Base-by-base conservation (phyloP, 768 basidiomycete species). In the Macrolepiota fuliginosa region DNA sequence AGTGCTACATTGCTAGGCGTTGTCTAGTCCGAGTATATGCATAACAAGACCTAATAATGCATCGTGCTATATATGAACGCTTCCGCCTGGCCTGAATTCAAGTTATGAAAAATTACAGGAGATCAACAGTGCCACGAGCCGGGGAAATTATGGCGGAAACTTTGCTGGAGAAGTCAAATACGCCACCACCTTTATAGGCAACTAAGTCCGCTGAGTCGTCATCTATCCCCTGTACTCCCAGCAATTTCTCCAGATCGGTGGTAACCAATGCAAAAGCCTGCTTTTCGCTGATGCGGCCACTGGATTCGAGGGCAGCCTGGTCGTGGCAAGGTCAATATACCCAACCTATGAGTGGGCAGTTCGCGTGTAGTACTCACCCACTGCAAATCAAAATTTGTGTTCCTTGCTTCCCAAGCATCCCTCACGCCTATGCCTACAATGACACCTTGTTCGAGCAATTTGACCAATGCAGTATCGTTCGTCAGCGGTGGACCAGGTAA, bases 401-500 rank as follows among this genome's bases (percentile, higher is more conserved):
- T 91, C 46, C 88, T 82, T 39, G 90, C 90, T 62, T 83, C 79
- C 87, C 88, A 92, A 32, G 85, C 84, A 63, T 88, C 85, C 39
- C 77, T 73, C 36, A 87, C 78, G 17, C 88, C 90, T 54, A 94
- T 69, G 19, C 84, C 91, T n/a, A 93, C 87, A 19, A 86, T 87
- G n/a, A 96, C 90, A n/a, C 87, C 87, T 37, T 88, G 79, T 4
- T 81, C 76, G 15, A 90, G 72, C 40, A 98, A 79, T 22, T 78
- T 82, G 3, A 84, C 80, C 40, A 94, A 83, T 65, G 75, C 80
- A 13, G 83, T 84, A 63, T 83, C 78, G 59, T 83, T 82, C 5
- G 88, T 83, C 25, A 94, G 72, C 4, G 93, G 93, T 24, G 88
- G 88, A 0, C 92, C 92, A 29, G 90, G 86, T 65, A 88, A 70